phyloP scores from a whole-genome alignment of 345 rosid genomes.

The Eucalyptus polyanthemos region DNA sequence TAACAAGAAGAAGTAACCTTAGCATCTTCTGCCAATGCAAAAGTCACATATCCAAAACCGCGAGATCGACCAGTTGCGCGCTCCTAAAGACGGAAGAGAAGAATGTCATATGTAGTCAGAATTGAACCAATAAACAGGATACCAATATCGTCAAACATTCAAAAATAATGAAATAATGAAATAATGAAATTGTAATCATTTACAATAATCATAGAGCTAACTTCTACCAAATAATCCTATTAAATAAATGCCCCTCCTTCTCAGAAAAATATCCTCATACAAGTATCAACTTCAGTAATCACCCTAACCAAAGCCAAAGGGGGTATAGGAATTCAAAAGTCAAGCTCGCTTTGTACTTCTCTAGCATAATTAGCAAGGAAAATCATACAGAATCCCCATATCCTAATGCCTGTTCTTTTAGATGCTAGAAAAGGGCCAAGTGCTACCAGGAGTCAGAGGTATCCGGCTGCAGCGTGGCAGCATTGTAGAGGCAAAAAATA shows the following conservation, averaged over 20 bases:
- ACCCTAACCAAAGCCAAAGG: neutral
- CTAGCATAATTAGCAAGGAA: neutral
- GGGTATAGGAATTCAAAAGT: neutral
- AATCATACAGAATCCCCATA: neutral
- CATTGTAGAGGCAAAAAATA: neutral
- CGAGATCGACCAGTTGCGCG: conserved; percentile 90
- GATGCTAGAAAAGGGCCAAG: neutral
- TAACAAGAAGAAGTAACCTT: conserved; percentile 22
- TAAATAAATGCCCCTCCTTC: neutral
- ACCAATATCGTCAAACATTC: neutral
- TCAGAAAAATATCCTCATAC: neutral
- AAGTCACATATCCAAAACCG: conserved; percentile 92
- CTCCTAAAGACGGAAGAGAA: conserved; percentile 33
- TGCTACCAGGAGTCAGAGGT: neutral
- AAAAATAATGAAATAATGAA: neutral
- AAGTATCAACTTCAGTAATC: neutral
- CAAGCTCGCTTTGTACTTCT: neutral
- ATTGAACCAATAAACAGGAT: neutral
- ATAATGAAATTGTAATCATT: neutral
- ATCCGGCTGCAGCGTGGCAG: neutral
- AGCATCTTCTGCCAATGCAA: conserved; percentile 63
- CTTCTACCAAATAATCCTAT: neutral
- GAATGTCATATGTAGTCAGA: neutral
- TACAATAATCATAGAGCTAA: neutral
- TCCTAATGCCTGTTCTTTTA: neutral